These are phyloP conservation scores for Gillenia trifoliata DNA, from an alignment of 306 rosid genomes.

Conservation along the genomic window DNA sequence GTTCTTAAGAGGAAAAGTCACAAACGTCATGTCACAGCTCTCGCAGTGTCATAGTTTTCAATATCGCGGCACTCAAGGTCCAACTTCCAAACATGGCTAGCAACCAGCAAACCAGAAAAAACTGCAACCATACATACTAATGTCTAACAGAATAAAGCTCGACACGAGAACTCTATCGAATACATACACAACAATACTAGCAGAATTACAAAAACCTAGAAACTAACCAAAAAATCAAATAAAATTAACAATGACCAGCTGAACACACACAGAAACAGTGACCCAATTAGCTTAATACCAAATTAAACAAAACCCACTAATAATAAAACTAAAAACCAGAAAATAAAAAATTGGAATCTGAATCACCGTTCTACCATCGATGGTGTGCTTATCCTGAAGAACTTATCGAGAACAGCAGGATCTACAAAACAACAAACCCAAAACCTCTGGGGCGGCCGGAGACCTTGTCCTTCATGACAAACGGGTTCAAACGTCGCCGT, in stretches of 20 bases:
- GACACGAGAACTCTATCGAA: not conserved
- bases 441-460: constrained; percentile 89
- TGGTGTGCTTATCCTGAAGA: constrained; percentile 78
- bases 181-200: not conserved
- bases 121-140: not conserved
- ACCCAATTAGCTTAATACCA: not conserved
- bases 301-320: not conserved
- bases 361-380: constrained; percentile 87
- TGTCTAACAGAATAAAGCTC: not conserved
- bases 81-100: not conserved
- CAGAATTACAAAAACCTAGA: not conserved
- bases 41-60: too few relatives aligned
- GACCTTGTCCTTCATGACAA: constrained; percentile 83
- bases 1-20: not conserved
- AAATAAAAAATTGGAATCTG: not conserved
- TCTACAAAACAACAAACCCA: constrained; percentile 82
- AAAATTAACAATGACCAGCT: not conserved
- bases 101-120: not conserved
- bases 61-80: too few relatives aligned
- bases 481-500: constrained; percentile 82
- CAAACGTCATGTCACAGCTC: not conserved
- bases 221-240: not conserved
- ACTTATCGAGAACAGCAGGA: constrained; percentile 88
- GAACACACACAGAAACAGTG: not conserved
- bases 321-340: not conserved